phyloP scores from a whole-genome alignment of 768 basidiomycete species.

The Suillus luteus region DNA sequence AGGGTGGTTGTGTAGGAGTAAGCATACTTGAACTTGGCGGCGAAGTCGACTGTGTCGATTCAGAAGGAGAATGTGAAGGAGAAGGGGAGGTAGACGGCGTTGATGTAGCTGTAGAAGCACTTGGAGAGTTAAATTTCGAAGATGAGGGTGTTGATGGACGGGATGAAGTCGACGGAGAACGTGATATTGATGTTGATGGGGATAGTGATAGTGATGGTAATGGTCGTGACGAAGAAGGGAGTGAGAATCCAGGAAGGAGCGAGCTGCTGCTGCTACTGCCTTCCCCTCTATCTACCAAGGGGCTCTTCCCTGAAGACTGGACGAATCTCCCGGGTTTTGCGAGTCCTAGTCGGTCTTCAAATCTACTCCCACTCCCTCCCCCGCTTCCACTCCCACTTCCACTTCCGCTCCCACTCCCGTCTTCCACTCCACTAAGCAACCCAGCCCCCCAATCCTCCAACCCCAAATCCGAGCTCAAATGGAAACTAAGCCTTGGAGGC shows the following conservation, averaged over 20 bases:
- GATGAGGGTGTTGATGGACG: conserved; percentile 22
- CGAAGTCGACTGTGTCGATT: background rate
- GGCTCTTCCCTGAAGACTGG: conserved; percentile 8
- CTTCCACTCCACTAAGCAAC: conserved; percentile 51
- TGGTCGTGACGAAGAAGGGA: background rate
- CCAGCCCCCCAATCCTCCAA: conserved; percentile 57
- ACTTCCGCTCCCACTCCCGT: conserved; percentile 25
- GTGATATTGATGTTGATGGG: background rate
- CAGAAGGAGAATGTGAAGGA: conserved; percentile 11
- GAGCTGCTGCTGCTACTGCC: conserved; percentile 3
- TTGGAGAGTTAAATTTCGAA: conserved; percentile 3
- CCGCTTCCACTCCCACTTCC: background rate
- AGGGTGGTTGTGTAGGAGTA: background rate
- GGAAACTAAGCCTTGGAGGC: conserved; percentile 59
- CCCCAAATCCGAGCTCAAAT: conserved; percentile 41
- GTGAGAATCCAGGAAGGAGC: background rate
- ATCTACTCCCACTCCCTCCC: background rate
- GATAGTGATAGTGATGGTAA: background rate
- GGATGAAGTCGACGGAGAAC: conserved; percentile 21
- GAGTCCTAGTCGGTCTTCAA: background rate
- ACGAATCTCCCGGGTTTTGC: background rate
- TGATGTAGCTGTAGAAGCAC: conserved; percentile 2
- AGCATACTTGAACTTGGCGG: background rate
- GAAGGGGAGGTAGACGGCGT: conserved; percentile 12
- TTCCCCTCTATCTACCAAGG: conserved; percentile 11